phyloP scores from a whole-genome alignment of 1,284 basidiomycete species.

The Boletus mariae region DNA sequence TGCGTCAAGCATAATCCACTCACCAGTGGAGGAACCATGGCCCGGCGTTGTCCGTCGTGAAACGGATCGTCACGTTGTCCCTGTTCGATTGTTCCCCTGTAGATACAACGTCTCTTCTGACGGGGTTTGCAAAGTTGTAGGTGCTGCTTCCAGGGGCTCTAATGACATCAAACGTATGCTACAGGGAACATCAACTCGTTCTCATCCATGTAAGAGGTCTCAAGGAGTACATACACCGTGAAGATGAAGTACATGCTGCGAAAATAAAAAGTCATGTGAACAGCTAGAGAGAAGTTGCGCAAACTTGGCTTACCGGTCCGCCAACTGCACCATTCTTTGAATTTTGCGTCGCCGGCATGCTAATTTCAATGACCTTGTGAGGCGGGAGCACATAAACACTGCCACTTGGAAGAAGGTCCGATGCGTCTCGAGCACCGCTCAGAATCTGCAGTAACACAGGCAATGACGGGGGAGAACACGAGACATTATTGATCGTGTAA shows the following conservation, averaged over 20 bases:
- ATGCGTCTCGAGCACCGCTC: constrained; percentile 36
- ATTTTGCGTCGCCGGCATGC: constrained; percentile 23
- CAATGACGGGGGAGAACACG: constrained; percentile 25
- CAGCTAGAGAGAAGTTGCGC: background rate
- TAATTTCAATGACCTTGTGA: constrained; percentile 37
- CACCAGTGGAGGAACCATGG: no score
- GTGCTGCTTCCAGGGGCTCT: no score
- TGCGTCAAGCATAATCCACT: no score
- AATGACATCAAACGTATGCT: no score
- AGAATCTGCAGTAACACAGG: constrained; percentile 24
- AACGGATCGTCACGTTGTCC: no score
- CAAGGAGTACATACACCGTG: constrained; percentile 22
- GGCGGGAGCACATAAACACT: constrained; percentile 33
- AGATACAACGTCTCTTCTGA: no score
- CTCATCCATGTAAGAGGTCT: background rate
- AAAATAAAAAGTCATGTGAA: background rate
- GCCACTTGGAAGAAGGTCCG: constrained; percentile 38
- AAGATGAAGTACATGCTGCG: constrained; percentile 30
- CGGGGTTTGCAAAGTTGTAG: no score
- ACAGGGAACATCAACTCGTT: no score
- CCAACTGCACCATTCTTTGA: constrained; percentile 20
- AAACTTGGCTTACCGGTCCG: constrained; percentile 30
- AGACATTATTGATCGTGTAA: constrained; percentile 27
- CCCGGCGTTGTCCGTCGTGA: no score
- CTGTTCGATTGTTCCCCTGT: no score